Conservation (phyloP, 139 green algal species). For the Coelastrella sp. region DNA sequence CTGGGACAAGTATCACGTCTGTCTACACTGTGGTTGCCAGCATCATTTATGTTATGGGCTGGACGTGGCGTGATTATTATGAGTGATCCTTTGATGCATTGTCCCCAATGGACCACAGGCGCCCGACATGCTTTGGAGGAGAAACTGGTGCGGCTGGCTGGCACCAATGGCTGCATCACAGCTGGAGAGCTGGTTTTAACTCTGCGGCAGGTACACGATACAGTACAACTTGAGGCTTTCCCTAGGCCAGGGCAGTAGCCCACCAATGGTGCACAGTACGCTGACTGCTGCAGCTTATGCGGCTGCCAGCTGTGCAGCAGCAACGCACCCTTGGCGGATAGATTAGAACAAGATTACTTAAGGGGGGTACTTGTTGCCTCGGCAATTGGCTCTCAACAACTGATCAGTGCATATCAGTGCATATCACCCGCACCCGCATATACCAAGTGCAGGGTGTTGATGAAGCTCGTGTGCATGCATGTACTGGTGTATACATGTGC, state of each 20-base stretch:
- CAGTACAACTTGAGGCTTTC: neutral
- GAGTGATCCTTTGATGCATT: neutral
- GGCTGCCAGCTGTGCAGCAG: no score
- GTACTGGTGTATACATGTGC: neutral
- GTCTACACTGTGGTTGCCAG: no score
- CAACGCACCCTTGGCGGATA: no score
- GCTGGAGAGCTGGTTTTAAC: neutral
- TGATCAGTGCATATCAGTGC: neutral
- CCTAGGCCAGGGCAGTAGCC: neutral
- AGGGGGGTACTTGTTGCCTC: neutral
- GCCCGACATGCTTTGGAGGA: conserved; percentile 2
- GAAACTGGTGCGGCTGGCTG: conserved; percentile 6
- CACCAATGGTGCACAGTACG: neutral
- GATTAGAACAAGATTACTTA: neutral
- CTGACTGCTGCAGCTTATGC: no score
- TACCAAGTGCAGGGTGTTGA: neutral
- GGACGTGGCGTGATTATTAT: neutral
- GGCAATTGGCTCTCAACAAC: neutral
- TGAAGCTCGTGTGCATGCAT: neutral
- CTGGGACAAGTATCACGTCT: no score
- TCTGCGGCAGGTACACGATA: neutral
- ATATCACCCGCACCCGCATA: neutral
- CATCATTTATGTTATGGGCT: neutral
- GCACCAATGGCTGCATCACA: neutral
- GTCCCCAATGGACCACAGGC: neutral